A percentile compares a stretch with the other conserved stretches of the same genome.
Conservation (phyloP, 78 protist genomes). For the Speleostelium caveatum region DNA sequence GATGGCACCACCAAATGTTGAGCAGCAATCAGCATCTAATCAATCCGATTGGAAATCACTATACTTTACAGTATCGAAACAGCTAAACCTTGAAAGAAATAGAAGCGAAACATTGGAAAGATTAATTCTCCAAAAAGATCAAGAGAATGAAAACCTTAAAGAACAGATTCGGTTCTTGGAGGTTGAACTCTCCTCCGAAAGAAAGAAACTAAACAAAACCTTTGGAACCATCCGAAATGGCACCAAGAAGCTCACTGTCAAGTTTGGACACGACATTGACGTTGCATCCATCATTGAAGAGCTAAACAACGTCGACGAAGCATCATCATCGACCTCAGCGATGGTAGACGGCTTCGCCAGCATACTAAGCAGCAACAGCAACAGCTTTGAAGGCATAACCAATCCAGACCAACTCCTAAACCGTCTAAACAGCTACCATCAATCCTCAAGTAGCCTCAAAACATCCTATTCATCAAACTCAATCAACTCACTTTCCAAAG, state of each 20-base stretch:
- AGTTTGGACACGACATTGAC: constrained; percentile 23
- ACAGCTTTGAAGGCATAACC: background rate
- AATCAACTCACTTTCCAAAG: background rate
- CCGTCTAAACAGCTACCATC: background rate
- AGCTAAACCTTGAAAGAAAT: constrained; percentile 21
- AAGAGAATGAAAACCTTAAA: constrained; percentile 25
- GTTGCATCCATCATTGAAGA: constrained; percentile 51
- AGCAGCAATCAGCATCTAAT: too few relatives aligned
- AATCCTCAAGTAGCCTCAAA: background rate
- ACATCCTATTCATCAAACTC: background rate
- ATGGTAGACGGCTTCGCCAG: constrained; percentile 2
- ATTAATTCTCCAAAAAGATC: constrained; percentile 16
- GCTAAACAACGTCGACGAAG: constrained; percentile 19
- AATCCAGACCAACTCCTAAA: constrained; percentile 8
- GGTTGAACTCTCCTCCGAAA: constrained; percentile 1
- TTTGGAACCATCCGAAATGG: constrained; percentile 50
- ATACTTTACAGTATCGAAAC: constrained; percentile 13
- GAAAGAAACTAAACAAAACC: constrained; percentile 29
- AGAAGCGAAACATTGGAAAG: constrained; percentile 25
- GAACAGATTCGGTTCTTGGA: constrained; percentile 27
- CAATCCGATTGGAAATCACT: constrained; percentile 63
- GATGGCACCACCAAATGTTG: too few relatives aligned
- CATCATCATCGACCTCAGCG: background rate
- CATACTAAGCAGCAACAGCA: constrained; percentile 3
- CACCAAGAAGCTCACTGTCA: constrained; percentile 24